Base-by-base conservation (phyloP, 805 yeast species). In the Metschnikowia cerradonensis region DNA sequence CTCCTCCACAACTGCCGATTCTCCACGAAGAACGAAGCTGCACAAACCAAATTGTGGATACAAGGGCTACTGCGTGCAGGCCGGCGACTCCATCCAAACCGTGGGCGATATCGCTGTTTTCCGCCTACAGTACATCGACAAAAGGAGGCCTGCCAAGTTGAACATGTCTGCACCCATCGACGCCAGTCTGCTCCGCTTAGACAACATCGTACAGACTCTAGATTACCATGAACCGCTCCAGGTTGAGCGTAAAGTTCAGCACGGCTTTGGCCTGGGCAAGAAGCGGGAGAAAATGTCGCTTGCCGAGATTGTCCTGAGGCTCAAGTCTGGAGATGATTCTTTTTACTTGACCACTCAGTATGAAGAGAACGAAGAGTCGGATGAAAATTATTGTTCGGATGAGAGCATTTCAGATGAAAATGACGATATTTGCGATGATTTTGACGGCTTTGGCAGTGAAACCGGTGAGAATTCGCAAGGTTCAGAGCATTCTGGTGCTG, bases 331-430 rank as follows among this genome's bases (percentile, higher is more conserved):
- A 0, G 79, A 78, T 15, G 74, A 66, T 30, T 65, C 71, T 0
- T 72, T 78, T 50, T 86, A 86, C 56, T 68, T 86, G 62, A 86
- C 91, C 0, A 86, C 91, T 0, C 91, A 86, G 56, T 86, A 86
- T 59, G 67, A 56, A 2, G 83, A 77, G 45, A 78, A 78, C 51
- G 65, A 48, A 31, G 6, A 33, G 31, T 14, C 44, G 1, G 49
- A 32, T 26, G 30, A 26, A 26, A 26, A 26, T 4, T 13, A 26
- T 3, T 26, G 30, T 8, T 26, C 30, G n/a, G 45, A 31, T 15
- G 45, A 40, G 15, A 33, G 4, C 15, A 14, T 6, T 33, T 13
- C 15, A 15, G 47, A 23, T 13, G 50, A 15, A 11, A 20, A 36
- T 11, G 15, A 36, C 4, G 36, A 13, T 10, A 8, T 5, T 6